Base-by-base conservation (phyloP, 371 early-diverging fungal genomes). In the Batrachochytrium dendrobatidis region DNA sequence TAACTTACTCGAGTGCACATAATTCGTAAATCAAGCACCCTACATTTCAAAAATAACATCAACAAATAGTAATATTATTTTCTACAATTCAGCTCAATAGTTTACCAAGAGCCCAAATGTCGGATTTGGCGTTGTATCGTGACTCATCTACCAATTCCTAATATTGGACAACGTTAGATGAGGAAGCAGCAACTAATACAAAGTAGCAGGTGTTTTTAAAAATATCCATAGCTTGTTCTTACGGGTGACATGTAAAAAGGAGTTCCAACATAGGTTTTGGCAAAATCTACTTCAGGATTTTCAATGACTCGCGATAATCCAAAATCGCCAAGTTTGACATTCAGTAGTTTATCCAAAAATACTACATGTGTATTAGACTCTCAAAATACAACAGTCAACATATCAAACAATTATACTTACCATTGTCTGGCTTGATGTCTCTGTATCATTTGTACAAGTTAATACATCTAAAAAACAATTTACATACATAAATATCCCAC, bases 171-270 rank as follows among this genome's bases (percentile, higher is more conserved):
- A 39, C 12, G 39, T 29, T 22, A 46, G 31, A 35, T 30, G 3
- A 20, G 17, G 8, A 35, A 59, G 39, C 39, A 57, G n/a, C 20
- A 15, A 55, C 7, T 25, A 39, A 1, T 56, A 39, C 45, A 17
- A 29, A 17, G 25, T 22, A n/a, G 22, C 10, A n/a, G 34, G 32
- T 7, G 15, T 15, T n/a, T 12, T 12, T n/a, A 12, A 39, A 39
- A 15, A n/a, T n/a, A 39, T n/a, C n/a, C 39, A 3, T n/a, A 20
- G 45, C 43, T 8, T 12, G 18, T 24, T 32, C 66, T 58, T 76
- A 83, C 83, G 8, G 87, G 87, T n/a, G 82, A 82, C 87, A 86
- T 86, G 67, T 86, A 86, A 60, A 75, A 86, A 1, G 87, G 87
- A 2, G 87, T 86, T 66, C 82, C 87, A 34, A 85, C 86, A 68